phyloP scores from a whole-genome alignment of 2,329 filamentous ascomycete species.

The Cladobotryum protrusum region DNA sequence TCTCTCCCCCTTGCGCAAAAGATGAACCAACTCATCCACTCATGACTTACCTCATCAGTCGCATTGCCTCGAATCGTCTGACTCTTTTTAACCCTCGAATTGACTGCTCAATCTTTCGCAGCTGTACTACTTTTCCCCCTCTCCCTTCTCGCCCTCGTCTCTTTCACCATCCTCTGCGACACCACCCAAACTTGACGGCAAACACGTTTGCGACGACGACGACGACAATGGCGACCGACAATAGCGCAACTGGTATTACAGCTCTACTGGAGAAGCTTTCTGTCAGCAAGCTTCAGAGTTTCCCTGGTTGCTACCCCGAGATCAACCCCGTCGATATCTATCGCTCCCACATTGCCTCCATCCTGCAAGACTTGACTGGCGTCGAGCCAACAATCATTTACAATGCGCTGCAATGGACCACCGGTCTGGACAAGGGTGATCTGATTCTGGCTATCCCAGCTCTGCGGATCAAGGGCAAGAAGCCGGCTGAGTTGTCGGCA shows the following conservation, averaged over 20 bases:
- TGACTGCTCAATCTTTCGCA: not conserved
- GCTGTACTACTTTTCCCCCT: not conserved
- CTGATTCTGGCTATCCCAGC: slow-evolving; percentile 71
- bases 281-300: slow-evolving; percentile 43
- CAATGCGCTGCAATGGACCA: slow-evolving; percentile 70
- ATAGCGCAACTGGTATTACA: not conserved
- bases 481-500: slow-evolving; percentile 54
- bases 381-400: slow-evolving; percentile 67
- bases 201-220: not conserved
- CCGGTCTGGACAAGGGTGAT: slow-evolving; percentile 75
- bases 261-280: not conserved
- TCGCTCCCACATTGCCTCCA: slow-evolving; percentile 65
- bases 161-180: not conserved
- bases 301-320: slow-evolving; percentile 44
- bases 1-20: not conserved
- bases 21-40: not conserved
- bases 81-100: not conserved
- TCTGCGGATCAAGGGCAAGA: slow-evolving; percentile 68
- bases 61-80: not conserved
- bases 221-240: not conserved
- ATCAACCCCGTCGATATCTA: slow-evolving; percentile 75
- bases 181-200: not conserved
- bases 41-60: not conserved
- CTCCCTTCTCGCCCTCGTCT: not conserved
- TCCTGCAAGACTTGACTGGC: slow-evolving; percentile 62